Conservation (phyloP, 169 alveolate genomes). For the Plasmodium billcollinsi region DNA sequence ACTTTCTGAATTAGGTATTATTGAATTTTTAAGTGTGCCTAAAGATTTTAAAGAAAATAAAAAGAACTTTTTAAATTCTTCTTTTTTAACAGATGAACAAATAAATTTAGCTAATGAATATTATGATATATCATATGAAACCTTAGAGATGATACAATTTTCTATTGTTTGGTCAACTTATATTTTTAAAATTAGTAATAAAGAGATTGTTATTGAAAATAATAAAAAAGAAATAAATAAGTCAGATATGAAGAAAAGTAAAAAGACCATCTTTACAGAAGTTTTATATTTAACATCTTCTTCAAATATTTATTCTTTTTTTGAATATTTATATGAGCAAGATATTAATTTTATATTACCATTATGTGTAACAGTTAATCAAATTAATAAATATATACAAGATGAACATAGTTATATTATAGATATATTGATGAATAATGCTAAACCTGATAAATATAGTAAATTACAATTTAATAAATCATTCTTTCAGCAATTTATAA, state of each 20-base stretch:
- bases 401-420: slow-evolving; percentile 42
- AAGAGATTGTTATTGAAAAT: slow-evolving; percentile 49
- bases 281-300: slow-evolving; percentile 71
- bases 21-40: slow-evolving; percentile 74
- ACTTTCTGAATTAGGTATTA: slow-evolving; percentile 55
- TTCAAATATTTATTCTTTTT: slow-evolving; percentile 65
- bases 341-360: slow-evolving; percentile 60
- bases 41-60: slow-evolving; percentile 67
- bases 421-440: slow-evolving; percentile 32
- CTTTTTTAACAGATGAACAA: slow-evolving; percentile 70
- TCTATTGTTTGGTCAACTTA: slow-evolving; percentile 71
- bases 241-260: slow-evolving; percentile 32
- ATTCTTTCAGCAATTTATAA: slow-evolving; percentile 38
- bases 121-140: slow-evolving; percentile 67
- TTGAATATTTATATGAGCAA: slow-evolving; percentile 62
- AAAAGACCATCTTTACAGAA: slow-evolving; percentile 64
- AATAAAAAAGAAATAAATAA: slow-evolving; percentile 54
- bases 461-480: slow-evolving; percentile 24
- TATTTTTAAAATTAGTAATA: slow-evolving; percentile 59
- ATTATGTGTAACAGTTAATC: slow-evolving; percentile 69
- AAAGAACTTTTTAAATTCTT: slow-evolving; percentile 38
- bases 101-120: slow-evolving; percentile 67
- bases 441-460: slow-evolving; percentile 7
- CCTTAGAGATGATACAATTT: slow-evolving; percentile 69
- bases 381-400: slow-evolving; percentile 63